phyloP scores from a whole-genome alignment of 441 rosid genomes.

The Pelargonium australe region DNA sequence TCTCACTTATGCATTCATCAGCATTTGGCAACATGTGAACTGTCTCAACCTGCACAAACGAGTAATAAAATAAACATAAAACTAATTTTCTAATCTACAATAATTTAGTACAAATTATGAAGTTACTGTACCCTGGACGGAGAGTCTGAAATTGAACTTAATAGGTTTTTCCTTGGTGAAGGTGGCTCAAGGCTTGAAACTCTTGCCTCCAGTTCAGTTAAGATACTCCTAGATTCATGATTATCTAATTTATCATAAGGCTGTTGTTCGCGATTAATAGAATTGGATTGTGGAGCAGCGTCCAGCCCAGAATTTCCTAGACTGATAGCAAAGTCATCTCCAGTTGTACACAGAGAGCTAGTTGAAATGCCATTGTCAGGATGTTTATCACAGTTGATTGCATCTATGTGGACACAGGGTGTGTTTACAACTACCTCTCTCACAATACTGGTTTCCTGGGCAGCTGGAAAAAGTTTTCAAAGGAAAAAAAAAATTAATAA shows the following conservation, averaged over 20 bases:
- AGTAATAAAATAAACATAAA: constrained; percentile 17
- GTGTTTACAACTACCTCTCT: constrained; percentile 25
- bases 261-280: constrained; percentile 26
- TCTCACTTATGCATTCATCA: constrained; percentile 46
- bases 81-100: constrained; percentile 13
- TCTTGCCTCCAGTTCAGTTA: constrained; percentile 29
- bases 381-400: constrained; percentile 28
- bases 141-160: constrained; percentile 35
- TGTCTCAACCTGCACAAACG: constrained; percentile 43
- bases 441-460: constrained; percentile 31
- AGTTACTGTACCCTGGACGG: constrained; percentile 46
- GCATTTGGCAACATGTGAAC: constrained; percentile 46
- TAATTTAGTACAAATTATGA: constrained; percentile 15
- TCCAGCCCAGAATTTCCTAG: constrained; percentile 25
- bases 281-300: constrained; percentile 25
- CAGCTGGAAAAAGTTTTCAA: constrained; percentile 32
- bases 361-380: constrained; percentile 28
- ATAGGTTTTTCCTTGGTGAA: constrained; percentile 37
- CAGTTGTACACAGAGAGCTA: constrained; percentile 12
- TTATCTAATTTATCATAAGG: constrained; percentile 23
- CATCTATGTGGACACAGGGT: constrained; percentile 36
- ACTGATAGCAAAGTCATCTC: constrained; percentile 23
- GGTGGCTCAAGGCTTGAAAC: constrained; percentile 31
- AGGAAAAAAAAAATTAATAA: background rate
- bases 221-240: constrained; percentile 31